Evolutionary conservation across 495 filamentous ascomycete genomes (phyloP), one percentile per base, ranked within the genome.

Genomic region (Aspergillus ellipticus): DNA sequence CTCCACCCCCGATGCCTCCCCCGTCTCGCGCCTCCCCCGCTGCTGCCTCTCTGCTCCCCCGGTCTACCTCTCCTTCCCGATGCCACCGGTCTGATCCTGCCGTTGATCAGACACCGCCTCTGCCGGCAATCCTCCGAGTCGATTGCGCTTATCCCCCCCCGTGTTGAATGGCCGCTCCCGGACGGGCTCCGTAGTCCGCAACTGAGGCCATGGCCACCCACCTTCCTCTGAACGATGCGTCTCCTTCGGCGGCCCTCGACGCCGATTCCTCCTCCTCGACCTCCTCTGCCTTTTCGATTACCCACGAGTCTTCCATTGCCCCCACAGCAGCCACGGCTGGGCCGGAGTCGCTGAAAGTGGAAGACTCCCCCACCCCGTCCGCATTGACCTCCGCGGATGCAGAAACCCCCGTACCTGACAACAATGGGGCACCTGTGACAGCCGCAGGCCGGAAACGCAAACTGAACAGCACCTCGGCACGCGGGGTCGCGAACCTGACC

Each of bases 401-500:
- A n/a, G 66, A 68, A 17, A 58, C 65, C 8, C 49, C 56, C 13
- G 17, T 47, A 8, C 33, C 62, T 10, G 66, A 70, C 22, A 56
- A 42, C 35, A 61, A 66, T 37, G 63, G 59, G 29, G 26, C 67
- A 15, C 54, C 63, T 13, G 56, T 58, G 7, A 61, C 66, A 10
- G 67, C 63, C 47, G 71, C 69, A 20, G 62, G 73, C 43, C 75
- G 75, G 51, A 79, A 78, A 57, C 76, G 79, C 63, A 79, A 79
- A 53, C 60, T 77, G 51, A 76, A 74, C 51, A 75, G 68, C 59
- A 70, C 73, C 8, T 85, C 81, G n/a, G 80, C 82, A 22, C 76
- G 87, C 53, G 85, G 85, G 37, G 86, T 91, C 17, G 84, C 85
- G 50, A 89, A 85, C 55, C 80, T 90, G 57, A 88, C 85, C 11